Conservation (phyloP, 768 basidiomycete genomes). For the Termitomyces sp. region DNA sequence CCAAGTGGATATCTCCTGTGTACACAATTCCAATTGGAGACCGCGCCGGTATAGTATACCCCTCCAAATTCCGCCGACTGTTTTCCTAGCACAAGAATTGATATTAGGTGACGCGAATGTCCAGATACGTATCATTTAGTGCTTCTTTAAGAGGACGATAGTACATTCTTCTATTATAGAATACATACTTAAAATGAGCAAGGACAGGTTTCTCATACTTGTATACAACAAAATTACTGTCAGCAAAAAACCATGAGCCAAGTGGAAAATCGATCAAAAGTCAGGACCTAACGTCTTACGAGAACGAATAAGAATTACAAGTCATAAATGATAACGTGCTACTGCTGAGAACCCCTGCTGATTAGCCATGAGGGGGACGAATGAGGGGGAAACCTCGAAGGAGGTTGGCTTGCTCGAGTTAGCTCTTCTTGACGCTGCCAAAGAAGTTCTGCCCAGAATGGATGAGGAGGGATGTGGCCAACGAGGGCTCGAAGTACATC, state of each 20-base stretch:
- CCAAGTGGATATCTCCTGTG: no score
- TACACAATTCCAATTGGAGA: no score
- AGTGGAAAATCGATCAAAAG: slow-evolving; percentile 3
- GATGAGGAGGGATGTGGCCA: slow-evolving; percentile 87
- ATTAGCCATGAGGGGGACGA: slow-evolving; percentile 16
- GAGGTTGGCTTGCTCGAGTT: slow-evolving; percentile 6
- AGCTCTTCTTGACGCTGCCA: slow-evolving; percentile 76
- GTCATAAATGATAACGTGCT: background rate
- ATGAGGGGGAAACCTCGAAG: slow-evolving; percentile 5
- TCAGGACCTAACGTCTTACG: background rate
- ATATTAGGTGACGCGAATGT: no score
- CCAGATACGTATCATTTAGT: background rate
- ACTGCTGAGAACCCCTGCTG: slow-evolving; percentile 17
- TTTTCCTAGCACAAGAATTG: no score
- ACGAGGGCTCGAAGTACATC: slow-evolving; percentile 80
- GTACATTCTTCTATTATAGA: slow-evolving; percentile 28
- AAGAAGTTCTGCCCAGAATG: slow-evolving; percentile 87
- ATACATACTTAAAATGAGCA: slow-evolving; percentile 1
- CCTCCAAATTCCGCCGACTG: no score
- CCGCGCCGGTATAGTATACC: no score
- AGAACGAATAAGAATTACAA: background rate
- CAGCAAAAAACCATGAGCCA: background rate
- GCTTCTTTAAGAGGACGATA: slow-evolving; percentile 6
- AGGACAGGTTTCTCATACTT: background rate
- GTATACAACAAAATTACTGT: background rate